Evolutionary conservation across 1,139 yeast species (phyloP).

Genomic region (Kazachstania sp.): DNA sequence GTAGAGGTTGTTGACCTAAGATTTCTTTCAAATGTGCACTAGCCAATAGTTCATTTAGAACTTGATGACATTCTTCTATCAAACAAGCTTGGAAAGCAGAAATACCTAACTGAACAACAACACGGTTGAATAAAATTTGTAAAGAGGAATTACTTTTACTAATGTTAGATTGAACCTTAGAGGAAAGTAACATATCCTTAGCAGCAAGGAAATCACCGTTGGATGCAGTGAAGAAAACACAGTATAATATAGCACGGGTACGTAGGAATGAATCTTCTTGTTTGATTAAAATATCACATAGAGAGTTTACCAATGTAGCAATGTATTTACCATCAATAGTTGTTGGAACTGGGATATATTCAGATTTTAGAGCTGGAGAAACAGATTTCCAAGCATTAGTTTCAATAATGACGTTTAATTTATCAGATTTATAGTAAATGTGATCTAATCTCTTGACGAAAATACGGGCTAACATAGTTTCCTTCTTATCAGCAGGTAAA

Average conservation of each 20-base stretch:
- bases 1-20: conserved; percentile 79
- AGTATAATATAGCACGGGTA: conserved; percentile 76
- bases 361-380: conserved; percentile 26
- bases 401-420: conserved; percentile 64
- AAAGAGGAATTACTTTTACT: conserved; percentile 65
- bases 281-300: conserved; percentile 57
- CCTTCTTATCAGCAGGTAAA: conserved; percentile 42
- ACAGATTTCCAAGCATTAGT: conserved; percentile 57
- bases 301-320: conserved; percentile 51
- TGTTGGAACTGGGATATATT: conserved; percentile 24
- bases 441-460: conserved; percentile 84
- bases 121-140: conserved; percentile 91
- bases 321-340: conserved; percentile 34
- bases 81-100: conserved; percentile 91
- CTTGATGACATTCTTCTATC: conserved; percentile 79
- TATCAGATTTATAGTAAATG: conserved; percentile 83
- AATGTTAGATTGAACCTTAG: conserved; percentile 76
- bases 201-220: conserved; percentile 78
- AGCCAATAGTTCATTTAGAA: conserved; percentile 80
- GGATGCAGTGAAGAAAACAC: conserved; percentile 85
- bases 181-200: conserved; percentile 75
- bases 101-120: conserved; percentile 89
- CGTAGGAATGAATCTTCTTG: conserved; percentile 63
- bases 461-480: conserved; percentile 65
- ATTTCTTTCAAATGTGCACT: conserved; percentile 84